These are phyloP conservation scores for Raddia distichophylla DNA, from an alignment of 176 grass and related monocot species.

Conservation along the genomic window DNA sequence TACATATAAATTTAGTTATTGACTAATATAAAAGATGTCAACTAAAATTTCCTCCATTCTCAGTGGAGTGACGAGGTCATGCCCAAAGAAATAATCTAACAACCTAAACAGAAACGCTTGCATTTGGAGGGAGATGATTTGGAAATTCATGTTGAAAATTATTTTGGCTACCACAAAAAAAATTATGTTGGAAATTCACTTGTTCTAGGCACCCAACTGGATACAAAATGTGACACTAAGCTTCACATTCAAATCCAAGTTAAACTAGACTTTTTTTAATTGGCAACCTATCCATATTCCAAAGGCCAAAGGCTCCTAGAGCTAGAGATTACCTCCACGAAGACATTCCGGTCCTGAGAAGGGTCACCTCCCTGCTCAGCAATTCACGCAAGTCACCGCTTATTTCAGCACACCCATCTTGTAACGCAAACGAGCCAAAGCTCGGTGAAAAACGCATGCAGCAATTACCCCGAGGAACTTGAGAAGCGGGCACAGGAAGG, in stretches of 20 bases:
- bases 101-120: neutral
- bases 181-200: neutral
- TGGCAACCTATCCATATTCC: neutral
- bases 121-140: conserved; percentile 21
- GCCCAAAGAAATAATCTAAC: no score
- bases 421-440: neutral
- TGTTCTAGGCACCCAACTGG: neutral
- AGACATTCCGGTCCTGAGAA: conserved; percentile 70
- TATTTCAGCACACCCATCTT: neutral
- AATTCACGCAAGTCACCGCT: neutral
- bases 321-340: conserved; percentile 61
- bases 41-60: no score
- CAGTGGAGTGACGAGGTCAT: no score
- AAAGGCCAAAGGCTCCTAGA: neutral
- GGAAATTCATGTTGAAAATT: neutral
- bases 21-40: no score
- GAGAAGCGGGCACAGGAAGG: conserved; percentile 84
- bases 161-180: no score
- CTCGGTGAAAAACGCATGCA: neutral
- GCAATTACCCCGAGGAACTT: conserved; percentile 75
- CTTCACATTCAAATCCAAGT: neutral
- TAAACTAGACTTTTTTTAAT: neutral
- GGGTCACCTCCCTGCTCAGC: conserved; percentile 71
- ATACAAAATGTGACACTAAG: neutral
- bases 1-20: no score